Percentiles rank a stretch among this genome's conserved stretches.
These are phyloP conservation scores for Jatropha podagrica DNA, from an alignment of 441 rosid genomes.

Conservation along the genomic window DNA sequence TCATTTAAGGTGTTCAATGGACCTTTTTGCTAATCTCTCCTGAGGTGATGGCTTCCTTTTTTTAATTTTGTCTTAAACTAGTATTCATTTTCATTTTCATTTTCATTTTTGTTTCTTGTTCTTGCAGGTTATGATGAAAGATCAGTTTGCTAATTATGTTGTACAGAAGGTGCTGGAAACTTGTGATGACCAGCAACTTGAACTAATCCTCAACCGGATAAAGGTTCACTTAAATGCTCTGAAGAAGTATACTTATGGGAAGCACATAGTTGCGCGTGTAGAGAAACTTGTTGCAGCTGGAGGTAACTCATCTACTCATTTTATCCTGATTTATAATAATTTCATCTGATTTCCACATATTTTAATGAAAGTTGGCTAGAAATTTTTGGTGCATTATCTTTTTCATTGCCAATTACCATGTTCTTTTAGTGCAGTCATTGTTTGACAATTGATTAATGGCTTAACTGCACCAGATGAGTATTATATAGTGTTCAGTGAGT, in stretches of 20 bases:
- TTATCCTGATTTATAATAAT: neutral
- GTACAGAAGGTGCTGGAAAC: constrained; percentile 88
- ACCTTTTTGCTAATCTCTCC: neutral
- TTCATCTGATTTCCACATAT: neutral
- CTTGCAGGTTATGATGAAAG: constrained; percentile 81
- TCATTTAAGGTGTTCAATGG: neutral
- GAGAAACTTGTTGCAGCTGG: constrained; percentile 86
- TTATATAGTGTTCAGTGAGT: neutral
- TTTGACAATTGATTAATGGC: neutral
- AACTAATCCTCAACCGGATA: constrained; percentile 66
- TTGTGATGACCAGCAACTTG: constrained; percentile 75
- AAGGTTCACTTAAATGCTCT: constrained; percentile 74
- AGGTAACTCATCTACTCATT: constrained; percentile 37
- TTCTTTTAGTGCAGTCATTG: too few species aligned
- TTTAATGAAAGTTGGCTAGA: neutral
- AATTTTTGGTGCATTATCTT: neutral
- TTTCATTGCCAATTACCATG: neutral
- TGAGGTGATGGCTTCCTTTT: neutral
- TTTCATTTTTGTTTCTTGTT: constrained; percentile 11
- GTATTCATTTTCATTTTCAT: neutral
- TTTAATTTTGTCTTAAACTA: constrained; percentile 2
- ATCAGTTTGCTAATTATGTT: constrained; percentile 80
- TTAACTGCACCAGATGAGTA: neutral
- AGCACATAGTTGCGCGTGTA: constrained; percentile 81
- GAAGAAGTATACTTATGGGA: constrained; percentile 82